Evolutionary conservation across 441 rosid genomes (phyloP).

Genomic region (Populus trichocarpa): DNA sequence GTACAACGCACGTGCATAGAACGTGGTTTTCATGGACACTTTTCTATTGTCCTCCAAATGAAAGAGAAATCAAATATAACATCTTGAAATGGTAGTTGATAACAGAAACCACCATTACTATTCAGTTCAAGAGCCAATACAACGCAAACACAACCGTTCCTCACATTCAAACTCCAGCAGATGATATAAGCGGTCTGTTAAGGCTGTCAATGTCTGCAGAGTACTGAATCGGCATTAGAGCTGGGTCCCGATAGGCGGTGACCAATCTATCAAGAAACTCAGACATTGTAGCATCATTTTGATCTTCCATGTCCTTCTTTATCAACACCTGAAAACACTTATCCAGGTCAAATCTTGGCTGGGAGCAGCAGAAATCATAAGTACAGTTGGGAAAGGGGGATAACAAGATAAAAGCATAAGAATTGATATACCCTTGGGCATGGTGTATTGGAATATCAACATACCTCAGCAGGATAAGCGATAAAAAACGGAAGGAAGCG

Average conservation of each 20-base stretch:
- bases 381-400: background rate
- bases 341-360: background rate
- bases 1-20: background rate
- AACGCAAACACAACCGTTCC: constrained; percentile 16
- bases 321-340: constrained; percentile 55
- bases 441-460: background rate
- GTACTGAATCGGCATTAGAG: constrained; percentile 56
- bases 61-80: background rate
- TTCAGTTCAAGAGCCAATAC: background rate
- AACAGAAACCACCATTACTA: background rate
- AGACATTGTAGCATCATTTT: constrained; percentile 45
- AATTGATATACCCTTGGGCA: background rate
- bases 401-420: background rate
- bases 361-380: background rate
- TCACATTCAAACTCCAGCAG: constrained; percentile 34
- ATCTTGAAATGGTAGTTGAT: constrained; percentile 6
- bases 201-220: constrained; percentile 53
- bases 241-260: constrained; percentile 79
- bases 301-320: constrained; percentile 70
- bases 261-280: constrained; percentile 56
- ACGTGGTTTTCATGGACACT: background rate
- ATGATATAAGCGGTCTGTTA: constrained; percentile 59
- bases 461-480: constrained; percentile 87
- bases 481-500: constrained; percentile 83
- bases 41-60: background rate